Evolutionary conservation across 106 monocot species (phyloP).

Genomic region (Apostasia shenzhenica): DNA sequence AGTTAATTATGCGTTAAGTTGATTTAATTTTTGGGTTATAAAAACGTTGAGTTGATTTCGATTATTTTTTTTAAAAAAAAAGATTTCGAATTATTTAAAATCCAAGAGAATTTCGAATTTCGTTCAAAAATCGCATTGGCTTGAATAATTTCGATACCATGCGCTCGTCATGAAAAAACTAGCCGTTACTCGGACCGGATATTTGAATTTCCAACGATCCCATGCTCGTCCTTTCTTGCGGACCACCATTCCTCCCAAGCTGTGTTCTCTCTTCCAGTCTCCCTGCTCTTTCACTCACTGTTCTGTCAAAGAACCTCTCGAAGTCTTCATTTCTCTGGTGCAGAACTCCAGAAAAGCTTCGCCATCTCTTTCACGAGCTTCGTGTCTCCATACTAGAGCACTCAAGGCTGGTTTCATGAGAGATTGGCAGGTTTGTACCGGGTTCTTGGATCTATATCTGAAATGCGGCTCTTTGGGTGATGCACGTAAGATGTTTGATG

Average conservation of each 20-base stretch:
- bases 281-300: background rate
- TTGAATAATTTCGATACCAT: too few species aligned
- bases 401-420: slow-evolving; percentile 24
- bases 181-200: background rate
- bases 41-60: too few species aligned
- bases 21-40: too few species aligned
- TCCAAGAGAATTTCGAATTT: too few species aligned
- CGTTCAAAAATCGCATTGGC: too few species aligned
- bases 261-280: background rate
- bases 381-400: slow-evolving; percentile 29
- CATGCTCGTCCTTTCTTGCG: background rate
- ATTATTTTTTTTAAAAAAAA: too few species aligned
- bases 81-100: too few species aligned
- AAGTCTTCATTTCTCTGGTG: slow-evolving; percentile 13
- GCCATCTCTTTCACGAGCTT: slow-evolving; percentile 2
- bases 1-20: too few species aligned
- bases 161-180: background rate
- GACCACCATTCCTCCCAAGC: background rate
- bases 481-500: slow-evolving; percentile 52
- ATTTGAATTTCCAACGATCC: slow-evolving; percentile 1
- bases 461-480: slow-evolving; percentile 19
- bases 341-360: slow-evolving; percentile 7
- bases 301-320: slow-evolving; percentile 3
- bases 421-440: slow-evolving; percentile 14
- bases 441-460: slow-evolving; percentile 21